Evolutionary conservation across 2,329 filamentous ascomycete genomes (phyloP).

Genomic region (Ophiostoma fasciatum): DNA sequence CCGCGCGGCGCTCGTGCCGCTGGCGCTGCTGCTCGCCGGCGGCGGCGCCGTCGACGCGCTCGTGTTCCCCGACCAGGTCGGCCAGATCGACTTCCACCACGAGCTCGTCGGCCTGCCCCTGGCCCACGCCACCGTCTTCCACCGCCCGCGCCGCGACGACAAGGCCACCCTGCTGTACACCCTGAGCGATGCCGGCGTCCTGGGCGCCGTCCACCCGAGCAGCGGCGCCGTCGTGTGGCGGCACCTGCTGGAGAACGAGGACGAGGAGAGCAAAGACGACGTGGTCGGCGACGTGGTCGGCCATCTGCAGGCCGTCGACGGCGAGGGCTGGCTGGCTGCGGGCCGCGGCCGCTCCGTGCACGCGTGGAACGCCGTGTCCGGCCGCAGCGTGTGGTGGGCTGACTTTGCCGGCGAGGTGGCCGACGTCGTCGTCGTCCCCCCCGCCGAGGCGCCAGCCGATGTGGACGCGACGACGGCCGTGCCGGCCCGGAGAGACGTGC

Average conservation of each 20-base stretch:
- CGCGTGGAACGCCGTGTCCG: slow-evolving; percentile 72
- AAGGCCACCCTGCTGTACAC: slow-evolving; percentile 87
- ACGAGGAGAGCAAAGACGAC: slow-evolving; percentile 20
- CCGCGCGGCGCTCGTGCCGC: slow-evolving; percentile 1
- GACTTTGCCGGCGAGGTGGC: slow-evolving; percentile 42
- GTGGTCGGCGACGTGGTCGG: slow-evolving; percentile 23
- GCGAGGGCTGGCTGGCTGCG: slow-evolving; percentile 62
- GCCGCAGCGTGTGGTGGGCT: slow-evolving; percentile 62
- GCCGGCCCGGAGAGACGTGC: slow-evolving; percentile 11
- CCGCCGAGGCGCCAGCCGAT: slow-evolving; percentile 26
- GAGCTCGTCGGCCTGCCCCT: slow-evolving; percentile 73
- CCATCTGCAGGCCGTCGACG: slow-evolving; percentile 59
- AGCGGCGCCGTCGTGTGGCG: slow-evolving; percentile 79
- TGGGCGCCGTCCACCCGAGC: slow-evolving; percentile 81
- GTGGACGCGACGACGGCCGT: slow-evolving; percentile 44
- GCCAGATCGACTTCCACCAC: slow-evolving; percentile 84
- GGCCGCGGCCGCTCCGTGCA: slow-evolving; percentile 56
- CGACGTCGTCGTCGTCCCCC: slow-evolving; percentile 56
- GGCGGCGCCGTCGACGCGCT: slow-evolving; percentile 36
- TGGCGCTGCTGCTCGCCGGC: slow-evolving; percentile 9
- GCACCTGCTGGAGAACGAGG: slow-evolving; percentile 46
- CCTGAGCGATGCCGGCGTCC: slow-evolving; percentile 64
- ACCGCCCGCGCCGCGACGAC: slow-evolving; percentile 65
- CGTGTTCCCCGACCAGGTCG: slow-evolving; percentile 79
- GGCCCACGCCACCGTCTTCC: slow-evolving; percentile 82